phyloP scores from a whole-genome alignment of 106 monocot species.

The Apostasia shenzhenica region DNA sequence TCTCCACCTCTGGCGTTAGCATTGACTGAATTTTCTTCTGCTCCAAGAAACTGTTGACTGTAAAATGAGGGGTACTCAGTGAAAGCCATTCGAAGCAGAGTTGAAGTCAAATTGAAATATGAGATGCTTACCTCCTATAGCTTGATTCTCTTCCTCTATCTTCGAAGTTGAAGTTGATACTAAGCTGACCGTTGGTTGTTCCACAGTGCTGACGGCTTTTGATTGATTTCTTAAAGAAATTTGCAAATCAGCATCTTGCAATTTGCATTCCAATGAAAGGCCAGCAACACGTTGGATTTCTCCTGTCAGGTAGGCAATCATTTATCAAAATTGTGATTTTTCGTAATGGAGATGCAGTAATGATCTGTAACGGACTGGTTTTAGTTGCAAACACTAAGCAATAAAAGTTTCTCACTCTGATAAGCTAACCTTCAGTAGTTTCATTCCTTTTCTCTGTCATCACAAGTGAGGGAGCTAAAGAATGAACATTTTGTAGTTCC shows the following conservation, averaged over 20 bases:
- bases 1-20: neutral
- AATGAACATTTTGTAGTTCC: conserved; percentile 4
- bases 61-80: neutral
- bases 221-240: conserved; percentile 1
- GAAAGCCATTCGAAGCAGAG: neutral
- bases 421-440: neutral
- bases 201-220: neutral
- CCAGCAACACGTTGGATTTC: neutral
- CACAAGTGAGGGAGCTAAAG: neutral
- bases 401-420: too few species aligned
- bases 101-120: neutral
- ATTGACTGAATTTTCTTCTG: neutral
- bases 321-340: neutral
- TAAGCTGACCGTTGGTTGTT: neutral
- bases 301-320: neutral
- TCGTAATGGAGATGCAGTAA: too few species aligned
- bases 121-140: neutral
- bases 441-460: neutral
- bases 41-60: conserved; percentile 1
- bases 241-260: neutral
- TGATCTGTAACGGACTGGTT: too few species aligned
- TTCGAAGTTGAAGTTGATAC: neutral
- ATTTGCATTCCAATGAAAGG: neutral
- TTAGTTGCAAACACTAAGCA: too few species aligned
- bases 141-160: neutral